Conservation (phyloP, 345 rosid species). For the Orychophragmus violaceus region DNA sequence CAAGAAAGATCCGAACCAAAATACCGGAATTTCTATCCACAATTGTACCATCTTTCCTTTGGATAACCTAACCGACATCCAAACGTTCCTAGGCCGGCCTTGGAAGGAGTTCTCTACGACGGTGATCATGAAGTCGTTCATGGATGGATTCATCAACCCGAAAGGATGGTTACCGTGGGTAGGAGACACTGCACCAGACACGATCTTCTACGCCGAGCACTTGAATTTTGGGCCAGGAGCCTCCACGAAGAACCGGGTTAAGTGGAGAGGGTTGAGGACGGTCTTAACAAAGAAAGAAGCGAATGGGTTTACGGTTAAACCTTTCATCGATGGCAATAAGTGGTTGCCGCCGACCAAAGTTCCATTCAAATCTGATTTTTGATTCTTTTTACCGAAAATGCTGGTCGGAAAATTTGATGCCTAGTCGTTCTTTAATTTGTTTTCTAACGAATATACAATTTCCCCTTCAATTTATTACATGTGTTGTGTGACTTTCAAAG, state of each 20-base stretch:
- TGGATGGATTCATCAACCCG: slow-evolving; percentile 47
- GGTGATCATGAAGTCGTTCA: slow-evolving; percentile 39
- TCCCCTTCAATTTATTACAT: not conserved
- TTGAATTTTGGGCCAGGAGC: slow-evolving; percentile 51
- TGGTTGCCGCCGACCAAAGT: slow-evolving; percentile 46
- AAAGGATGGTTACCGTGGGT: slow-evolving; percentile 70
- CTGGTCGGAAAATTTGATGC: no score
- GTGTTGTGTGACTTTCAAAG: not conserved
- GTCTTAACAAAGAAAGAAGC: slow-evolving; percentile 27
- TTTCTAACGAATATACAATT: not conserved
- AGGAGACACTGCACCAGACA: slow-evolving; percentile 52
- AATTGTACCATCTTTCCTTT: slow-evolving; percentile 47
- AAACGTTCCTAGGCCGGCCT: slow-evolving; percentile 60
- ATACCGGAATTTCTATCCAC: slow-evolving; percentile 76
- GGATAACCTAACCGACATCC: slow-evolving; percentile 35
- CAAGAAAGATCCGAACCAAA: slow-evolving; percentile 60
- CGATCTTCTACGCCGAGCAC: slow-evolving; percentile 55
- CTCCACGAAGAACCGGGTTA: slow-evolving; percentile 45
- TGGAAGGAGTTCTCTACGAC: slow-evolving; percentile 70
- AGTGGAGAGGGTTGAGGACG: slow-evolving; percentile 55
- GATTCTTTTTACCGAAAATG: not conserved
- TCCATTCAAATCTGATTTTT: slow-evolving; percentile 37
- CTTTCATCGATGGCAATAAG: slow-evolving; percentile 43
- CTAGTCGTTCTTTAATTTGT: not conserved
- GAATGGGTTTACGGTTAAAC: slow-evolving; percentile 41